Percentiles rank a stretch among this genome's conserved stretches.
These are phyloP conservation scores for Sarcodon aspratus DNA, from an alignment of 768 basidiomycete genomes.

Conservation along the genomic window DNA sequence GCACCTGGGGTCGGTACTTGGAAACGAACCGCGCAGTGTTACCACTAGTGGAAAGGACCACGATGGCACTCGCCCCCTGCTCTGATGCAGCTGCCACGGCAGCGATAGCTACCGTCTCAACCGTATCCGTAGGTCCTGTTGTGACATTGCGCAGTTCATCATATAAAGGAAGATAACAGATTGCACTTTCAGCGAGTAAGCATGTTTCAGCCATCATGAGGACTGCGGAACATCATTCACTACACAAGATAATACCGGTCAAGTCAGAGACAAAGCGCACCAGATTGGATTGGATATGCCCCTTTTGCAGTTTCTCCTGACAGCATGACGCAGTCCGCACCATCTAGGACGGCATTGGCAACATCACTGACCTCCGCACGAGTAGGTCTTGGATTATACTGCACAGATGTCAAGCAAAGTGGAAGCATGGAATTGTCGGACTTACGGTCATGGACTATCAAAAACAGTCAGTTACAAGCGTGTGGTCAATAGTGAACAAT, in stretches of 20 bases:
- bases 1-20: conserved; percentile 89
- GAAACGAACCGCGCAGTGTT: conserved; percentile 93
- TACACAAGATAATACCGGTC: neutral
- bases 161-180: conserved; percentile 91
- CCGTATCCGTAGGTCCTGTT: conserved; percentile 82
- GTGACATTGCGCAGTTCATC: conserved; percentile 77
- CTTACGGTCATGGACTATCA: conserved; percentile 87
- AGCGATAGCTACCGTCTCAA: conserved; percentile 93
- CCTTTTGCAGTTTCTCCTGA: conserved; percentile 99
- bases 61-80: conserved; percentile 89
- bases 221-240: conserved; percentile 32
- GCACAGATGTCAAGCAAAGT: neutral
- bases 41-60: conserved; percentile 94
- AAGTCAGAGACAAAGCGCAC: conserved; percentile 27
- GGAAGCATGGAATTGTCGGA: neutral
- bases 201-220: conserved; percentile 99
- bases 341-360: conserved; percentile 97
- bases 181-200: conserved; percentile 88
- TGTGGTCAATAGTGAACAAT: neutral
- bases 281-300: conserved; percentile 89
- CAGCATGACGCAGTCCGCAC: conserved; percentile 99
- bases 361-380: conserved; percentile 99
- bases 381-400: conserved; percentile 98
- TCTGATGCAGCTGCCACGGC: conserved; percentile 93
- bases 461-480: conserved; percentile 7